Evolutionary conservation across 768 basidiomycete genomes (phyloP), one percentile per base, ranked within the genome.

Genomic region (Termitomyces sp.): DNA sequence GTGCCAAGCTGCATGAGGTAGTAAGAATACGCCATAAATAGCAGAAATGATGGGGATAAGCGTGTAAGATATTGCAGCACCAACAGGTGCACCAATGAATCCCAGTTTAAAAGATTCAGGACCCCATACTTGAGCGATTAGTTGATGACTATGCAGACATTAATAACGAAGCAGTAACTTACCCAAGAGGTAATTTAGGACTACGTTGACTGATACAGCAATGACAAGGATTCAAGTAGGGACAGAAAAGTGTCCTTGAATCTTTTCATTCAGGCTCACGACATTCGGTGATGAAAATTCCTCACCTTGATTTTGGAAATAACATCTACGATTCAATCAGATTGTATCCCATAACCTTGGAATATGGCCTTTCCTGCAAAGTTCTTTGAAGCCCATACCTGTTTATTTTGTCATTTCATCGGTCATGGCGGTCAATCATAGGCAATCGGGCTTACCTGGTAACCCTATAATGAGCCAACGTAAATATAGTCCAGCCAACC

Each of bases 41-140:
- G 89, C 72, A 2, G 83, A 89, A 47, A 80, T 66, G 39, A 82
- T 53, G 0, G 84, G 76, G 46, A 93, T 85, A n/a, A 95, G 76
- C 69, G 92, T 94, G 75, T 93, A 90, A n/a, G 89, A 90, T 54
- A 95, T 79, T 0, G 89, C 85, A 1, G 93, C 93, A 0, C 94
- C 87, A 12, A 98, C 77, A 0, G 95, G 95, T 2, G 95, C 95
- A 18, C 96, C 96, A 49, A 90, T 84, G 73, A 92, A 98, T 1
- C 95, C 95, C 1, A 97, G 75, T 18, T 30, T 48, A 2, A 30
- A 30, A 48, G 47, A 27, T 30, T 48, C 27, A 11, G 47, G 47
- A 15, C 93, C 92, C 91, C 91, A 93, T 0, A 95, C 91, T 78
- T 16, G 13, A 30, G 20, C 12, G 7, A 36, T n/a, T 52, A 11